Conservation (phyloP, 2,329 filamentous ascomycete genomes). For the Rhynchosporium graminicola region DNA sequence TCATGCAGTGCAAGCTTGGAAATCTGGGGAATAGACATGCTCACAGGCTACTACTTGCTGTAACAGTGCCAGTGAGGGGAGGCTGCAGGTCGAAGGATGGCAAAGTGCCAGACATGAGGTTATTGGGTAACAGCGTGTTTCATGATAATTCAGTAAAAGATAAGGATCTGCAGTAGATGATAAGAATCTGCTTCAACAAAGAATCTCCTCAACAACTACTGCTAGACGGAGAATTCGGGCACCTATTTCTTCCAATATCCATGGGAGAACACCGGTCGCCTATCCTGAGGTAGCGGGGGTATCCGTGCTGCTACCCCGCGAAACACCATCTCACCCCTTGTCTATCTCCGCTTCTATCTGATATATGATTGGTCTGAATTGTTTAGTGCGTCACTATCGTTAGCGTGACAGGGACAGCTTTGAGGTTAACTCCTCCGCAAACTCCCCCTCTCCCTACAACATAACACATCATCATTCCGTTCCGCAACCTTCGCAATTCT, state of each 20-base stretch:
- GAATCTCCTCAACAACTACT: too few relatives aligned
- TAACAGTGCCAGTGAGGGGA: too few relatives aligned
- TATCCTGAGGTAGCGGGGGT: too few relatives aligned
- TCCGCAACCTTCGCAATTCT: not conserved
- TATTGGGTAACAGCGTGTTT: too few relatives aligned
- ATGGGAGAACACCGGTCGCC: too few relatives aligned
- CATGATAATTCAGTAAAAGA: too few relatives aligned
- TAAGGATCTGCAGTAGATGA: too few relatives aligned
- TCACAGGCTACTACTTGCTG: not conserved
- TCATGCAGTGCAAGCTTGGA: not conserved
- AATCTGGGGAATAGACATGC: not conserved
- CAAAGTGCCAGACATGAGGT: too few relatives aligned
- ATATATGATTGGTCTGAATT: not conserved
- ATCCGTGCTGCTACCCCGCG: not conserved
- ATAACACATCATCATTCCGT: constrained; percentile 3
- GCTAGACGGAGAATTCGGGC: too few relatives aligned
- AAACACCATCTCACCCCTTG: not conserved
- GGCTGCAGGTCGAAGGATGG: too few relatives aligned
- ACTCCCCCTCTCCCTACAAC: not conserved
- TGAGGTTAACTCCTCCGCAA: constrained; percentile 1
- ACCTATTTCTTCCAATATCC: too few relatives aligned
- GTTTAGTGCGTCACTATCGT: not conserved
- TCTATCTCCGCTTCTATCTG: not conserved
- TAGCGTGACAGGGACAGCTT: constrained; percentile 8
- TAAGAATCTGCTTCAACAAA: too few relatives aligned